phyloP scores from a whole-genome alignment of 345 rosid species.

The Geranium rotundifolium region DNA sequence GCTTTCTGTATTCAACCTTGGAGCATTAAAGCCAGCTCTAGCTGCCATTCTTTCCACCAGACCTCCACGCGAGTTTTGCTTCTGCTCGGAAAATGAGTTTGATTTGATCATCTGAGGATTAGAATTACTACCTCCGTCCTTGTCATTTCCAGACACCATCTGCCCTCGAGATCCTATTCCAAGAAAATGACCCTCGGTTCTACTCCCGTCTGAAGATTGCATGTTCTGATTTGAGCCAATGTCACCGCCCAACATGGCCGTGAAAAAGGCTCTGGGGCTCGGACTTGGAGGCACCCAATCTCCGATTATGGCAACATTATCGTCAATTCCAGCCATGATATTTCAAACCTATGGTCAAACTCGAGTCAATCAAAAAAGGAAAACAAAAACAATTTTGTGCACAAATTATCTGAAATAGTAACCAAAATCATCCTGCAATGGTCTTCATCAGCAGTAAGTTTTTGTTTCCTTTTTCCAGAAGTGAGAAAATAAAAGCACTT shows the following conservation, averaged over 20 bases:
- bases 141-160: conserved; percentile 19
- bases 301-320: conserved; percentile 60
- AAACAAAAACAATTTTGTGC: conserved; percentile 5
- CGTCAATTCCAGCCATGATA: conserved; percentile 60
- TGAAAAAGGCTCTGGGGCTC: conserved; percentile 45
- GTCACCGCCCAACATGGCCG: conserved; percentile 40
- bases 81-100: conserved; percentile 29
- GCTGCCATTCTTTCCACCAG: conserved; percentile 77
- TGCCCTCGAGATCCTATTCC: conserved; percentile 18
- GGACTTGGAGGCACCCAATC: conserved; percentile 79
- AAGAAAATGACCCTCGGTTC: conserved; percentile 20
- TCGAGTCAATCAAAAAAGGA: conserved; percentile 12
- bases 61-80: conserved; percentile 41
- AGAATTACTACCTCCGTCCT: conserved; percentile 18
- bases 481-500: neutral
- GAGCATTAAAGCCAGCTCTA: conserved; percentile 78
- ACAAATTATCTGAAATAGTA: conserved; percentile 4
- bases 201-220: conserved; percentile 25
- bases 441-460: neutral
- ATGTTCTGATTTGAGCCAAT: conserved; percentile 27
- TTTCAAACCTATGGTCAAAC: conserved; percentile 10
- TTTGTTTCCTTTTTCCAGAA: conserved; percentile 8
- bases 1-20: conserved; percentile 57
- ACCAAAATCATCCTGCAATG: too few relatives aligned
- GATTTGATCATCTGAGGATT: conserved; percentile 17